phyloP scores from a whole-genome alignment of 148 eudicot genomes.

The Cornus kousa region DNA sequence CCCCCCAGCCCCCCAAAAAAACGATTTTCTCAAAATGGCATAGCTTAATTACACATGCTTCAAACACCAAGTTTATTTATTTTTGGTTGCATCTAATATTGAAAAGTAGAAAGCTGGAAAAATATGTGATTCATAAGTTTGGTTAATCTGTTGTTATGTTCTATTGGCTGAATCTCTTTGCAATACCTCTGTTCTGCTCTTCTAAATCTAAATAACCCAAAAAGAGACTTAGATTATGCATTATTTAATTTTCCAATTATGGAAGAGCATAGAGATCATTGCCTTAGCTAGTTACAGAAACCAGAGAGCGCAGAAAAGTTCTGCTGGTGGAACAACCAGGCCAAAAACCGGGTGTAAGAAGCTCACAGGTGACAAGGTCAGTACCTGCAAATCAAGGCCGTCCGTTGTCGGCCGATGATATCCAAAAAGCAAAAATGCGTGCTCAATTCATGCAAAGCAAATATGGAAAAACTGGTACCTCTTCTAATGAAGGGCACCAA shows the following conservation, averaged over 20 bases:
- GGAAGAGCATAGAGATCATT: constrained; percentile 17
- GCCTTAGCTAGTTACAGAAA: constrained; percentile 67
- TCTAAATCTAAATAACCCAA: neutral
- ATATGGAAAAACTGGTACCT: constrained; percentile 31
- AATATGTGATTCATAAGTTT: neutral
- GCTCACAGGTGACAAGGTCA: constrained; percentile 47
- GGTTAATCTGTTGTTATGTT: neutral
- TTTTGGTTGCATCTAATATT: neutral
- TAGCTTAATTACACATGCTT: neutral
- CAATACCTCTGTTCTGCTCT: neutral
- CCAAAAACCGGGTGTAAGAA: constrained; percentile 61
- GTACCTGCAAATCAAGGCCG: constrained; percentile 58
- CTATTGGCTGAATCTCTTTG: neutral
- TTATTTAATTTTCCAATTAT: neutral
- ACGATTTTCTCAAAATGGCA: neutral
- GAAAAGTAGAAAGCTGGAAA: neutral
- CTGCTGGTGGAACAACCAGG: constrained; percentile 91
- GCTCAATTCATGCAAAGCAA: constrained; percentile 80
- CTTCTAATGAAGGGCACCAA: constrained; percentile 32
- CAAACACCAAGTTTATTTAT: neutral
- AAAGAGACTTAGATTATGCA: neutral
- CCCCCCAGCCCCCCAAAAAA: too few relatives aligned
- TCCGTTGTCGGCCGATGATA: constrained; percentile 95
- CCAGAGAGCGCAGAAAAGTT: constrained; percentile 85
- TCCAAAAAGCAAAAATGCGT: constrained; percentile 92